Conservation (phyloP, 2,329 filamentous ascomycete genomes). For the Rasamsonia emersonii region DNA sequence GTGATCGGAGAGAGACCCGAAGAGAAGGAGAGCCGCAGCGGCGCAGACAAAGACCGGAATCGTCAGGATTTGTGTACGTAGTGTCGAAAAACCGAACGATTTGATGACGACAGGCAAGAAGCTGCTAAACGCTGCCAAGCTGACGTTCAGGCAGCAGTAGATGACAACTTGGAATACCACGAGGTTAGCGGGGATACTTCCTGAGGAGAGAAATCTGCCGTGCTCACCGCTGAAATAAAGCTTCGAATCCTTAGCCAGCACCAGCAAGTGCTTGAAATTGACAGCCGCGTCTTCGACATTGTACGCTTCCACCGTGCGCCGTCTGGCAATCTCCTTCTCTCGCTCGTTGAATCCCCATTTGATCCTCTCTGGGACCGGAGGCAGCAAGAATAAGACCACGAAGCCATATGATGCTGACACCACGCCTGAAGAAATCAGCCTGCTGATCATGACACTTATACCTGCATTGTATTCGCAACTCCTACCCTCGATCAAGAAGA, state of each 20-base stretch:
- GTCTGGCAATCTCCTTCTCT: constrained; percentile 1
- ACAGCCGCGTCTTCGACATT: background rate
- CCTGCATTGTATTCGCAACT: too few species aligned
- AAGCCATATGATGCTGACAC: background rate
- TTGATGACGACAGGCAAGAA: constrained; percentile 2
- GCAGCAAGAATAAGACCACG: background rate
- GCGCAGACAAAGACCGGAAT: constrained; percentile 2
- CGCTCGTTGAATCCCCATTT: constrained; percentile 1
- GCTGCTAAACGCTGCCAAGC: constrained; percentile 1
- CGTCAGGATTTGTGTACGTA: constrained; percentile 1
- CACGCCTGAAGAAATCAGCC: too few species aligned
- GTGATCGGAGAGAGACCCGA: constrained; percentile 1
- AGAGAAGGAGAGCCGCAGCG: too few species aligned
- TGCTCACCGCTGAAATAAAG: constrained; percentile 3
- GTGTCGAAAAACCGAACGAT: background rate
- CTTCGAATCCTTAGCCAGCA: constrained; percentile 1
- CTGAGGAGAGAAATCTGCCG: too few species aligned
- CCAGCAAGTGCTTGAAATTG: background rate
- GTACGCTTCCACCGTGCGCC: background rate
- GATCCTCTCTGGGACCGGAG: background rate
- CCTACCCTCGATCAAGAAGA: constrained; percentile 41
- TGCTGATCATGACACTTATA: too few species aligned
- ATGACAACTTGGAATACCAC: too few species aligned
- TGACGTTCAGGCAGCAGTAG: constrained; percentile 2
- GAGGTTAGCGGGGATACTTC: too few species aligned